Conservation (phyloP, 2,329 filamentous ascomycete species). For the Peltaster fructicola region DNA sequence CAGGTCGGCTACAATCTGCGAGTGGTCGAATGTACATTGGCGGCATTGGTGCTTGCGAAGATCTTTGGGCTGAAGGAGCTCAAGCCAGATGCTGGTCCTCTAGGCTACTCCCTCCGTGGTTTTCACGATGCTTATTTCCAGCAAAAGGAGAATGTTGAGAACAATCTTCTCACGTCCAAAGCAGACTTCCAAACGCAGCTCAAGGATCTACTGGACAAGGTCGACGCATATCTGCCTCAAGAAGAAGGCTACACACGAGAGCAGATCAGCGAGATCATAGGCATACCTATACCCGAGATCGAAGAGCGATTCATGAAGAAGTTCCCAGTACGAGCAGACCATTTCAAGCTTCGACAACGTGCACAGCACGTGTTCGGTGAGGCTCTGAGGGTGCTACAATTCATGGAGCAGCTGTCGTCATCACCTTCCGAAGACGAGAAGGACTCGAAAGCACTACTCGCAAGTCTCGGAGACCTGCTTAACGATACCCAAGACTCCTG, state of each 20-base stretch:
- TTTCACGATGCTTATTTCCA: constrained; percentile 73
- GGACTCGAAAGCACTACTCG: constrained; percentile 47
- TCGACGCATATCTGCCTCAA: constrained; percentile 53
- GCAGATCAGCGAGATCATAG: constrained; percentile 59
- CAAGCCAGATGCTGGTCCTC: constrained; percentile 60
- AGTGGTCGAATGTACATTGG: constrained; percentile 86
- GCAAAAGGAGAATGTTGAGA: constrained; percentile 28
- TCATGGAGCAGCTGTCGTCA: constrained; percentile 53
- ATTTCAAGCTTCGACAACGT: constrained; percentile 73
- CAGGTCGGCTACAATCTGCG: constrained; percentile 93
- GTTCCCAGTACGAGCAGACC: constrained; percentile 75
- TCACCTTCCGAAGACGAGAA: constrained; percentile 28
- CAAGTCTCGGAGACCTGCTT: constrained; percentile 60
- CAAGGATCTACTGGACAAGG: constrained; percentile 50
- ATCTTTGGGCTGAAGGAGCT: constrained; percentile 43
- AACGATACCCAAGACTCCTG: constrained; percentile 83
- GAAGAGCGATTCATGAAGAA: constrained; percentile 66
- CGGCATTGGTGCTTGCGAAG: constrained; percentile 50
- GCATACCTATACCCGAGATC: constrained; percentile 51
- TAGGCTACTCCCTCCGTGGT: constrained; percentile 67
- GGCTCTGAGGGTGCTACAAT: constrained; percentile 67
- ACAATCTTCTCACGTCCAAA: constrained; percentile 30
- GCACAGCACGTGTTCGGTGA: constrained; percentile 84
- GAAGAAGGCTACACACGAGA: constrained; percentile 76
- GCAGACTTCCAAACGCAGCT: constrained; percentile 44